Base-by-base conservation (phyloP, 192 early-diverging fungal species). In the Coemansia reversa region DNA sequence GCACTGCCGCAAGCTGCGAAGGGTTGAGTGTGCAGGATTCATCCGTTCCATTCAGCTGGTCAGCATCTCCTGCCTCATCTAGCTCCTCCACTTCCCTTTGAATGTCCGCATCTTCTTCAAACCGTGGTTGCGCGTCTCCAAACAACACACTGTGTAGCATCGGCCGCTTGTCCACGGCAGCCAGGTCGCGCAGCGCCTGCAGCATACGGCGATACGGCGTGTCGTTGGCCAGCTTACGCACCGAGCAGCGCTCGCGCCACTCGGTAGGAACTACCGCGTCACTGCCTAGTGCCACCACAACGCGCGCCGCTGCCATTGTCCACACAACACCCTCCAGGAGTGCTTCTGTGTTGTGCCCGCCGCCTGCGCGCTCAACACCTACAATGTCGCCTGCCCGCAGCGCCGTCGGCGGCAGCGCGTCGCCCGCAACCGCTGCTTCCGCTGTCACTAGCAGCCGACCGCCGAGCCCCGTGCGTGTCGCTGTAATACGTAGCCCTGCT, bases 381-480 rank as follows among this genome's bases (percentile, higher is more conserved):
- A 92, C 89, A 57, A 91, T 90, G 62, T 92, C 91, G 30, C 91
- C 90, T 0, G 85, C 76, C 7, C 84, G 76, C 27, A 91, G 64
- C 42, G 79, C 73, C 55, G 88, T 86, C 0, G 86, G 51, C 3
- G 88, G 87, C n/a, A 91, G 76, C 7, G 71, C 59, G 0, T 79
- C 82, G n/a, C 79, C 83, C 4, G 81, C 76, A 2, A 84, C 75
- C 0, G 83, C 76, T 0, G 89, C 79, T 35, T 91, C 90, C 9
- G 88, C 66, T n/a, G 88, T 88, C 22, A 91, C 68, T 55, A 89
- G 62, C 51, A 80, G 87, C 60, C 85, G 84, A 19, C 90, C 90
- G 25, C 90, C 90, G 9, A 89, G 67, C 18, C 88, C 91, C 0
- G 88, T 87, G 55, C 86, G 83, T 66, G 85, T 84, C 7, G 72